Evolutionary conservation across 768 basidiomycete genomes (phyloP), one percentile per base, ranked within the genome.

Genomic region (Hysterangium stoloniferum): DNA sequence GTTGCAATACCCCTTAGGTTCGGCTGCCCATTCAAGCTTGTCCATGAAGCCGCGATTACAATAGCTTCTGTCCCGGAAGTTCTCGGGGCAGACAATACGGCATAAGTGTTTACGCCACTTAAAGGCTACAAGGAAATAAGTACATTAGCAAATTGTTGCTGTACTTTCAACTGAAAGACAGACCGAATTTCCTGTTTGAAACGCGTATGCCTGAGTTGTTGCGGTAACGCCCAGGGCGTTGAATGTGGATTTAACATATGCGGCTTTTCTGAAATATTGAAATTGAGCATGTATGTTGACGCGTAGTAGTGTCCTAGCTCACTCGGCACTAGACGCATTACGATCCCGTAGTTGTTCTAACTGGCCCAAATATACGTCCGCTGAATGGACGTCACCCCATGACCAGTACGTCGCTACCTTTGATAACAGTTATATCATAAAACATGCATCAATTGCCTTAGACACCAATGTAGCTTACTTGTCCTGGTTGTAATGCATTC

Each of bases 51-150:
- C 54, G 86, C 84, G 34, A 99, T 76, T 15, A 99, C 78, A 61
- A 97, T 86, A 4, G 91, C 86, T 66, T 99, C 95, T 6, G 82
- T 81, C 2, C 93, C 94, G n/a, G 92, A 80, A n/a, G 88, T 77
- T 22, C 96, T 80, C 6, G 95, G 91, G 2, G 94, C 86, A 9
- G 79, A 74, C 40, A 92, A 67, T 28, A 90, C 67, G 13, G 86
- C 88, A 62, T 94, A 97, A 11, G 83, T 78, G 63, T 97, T 96
- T 6, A 73, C 76, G 8, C 93, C 92, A 13, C 68, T 70, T 12
- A 76, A 56, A 5, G 61, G 66, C 84, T 90, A 45, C n/a, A n/a
- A n/a, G n/a, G n/a, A 5, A 41, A 32, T 36, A 25, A 4, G 20
- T 22, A 36, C 25, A 59, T 57, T 3, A 57, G 52, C 13, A 27